Evolutionary conservation across 805 yeast genomes (phyloP).

Genomic region (Jamesozyma spencerorum): DNA sequence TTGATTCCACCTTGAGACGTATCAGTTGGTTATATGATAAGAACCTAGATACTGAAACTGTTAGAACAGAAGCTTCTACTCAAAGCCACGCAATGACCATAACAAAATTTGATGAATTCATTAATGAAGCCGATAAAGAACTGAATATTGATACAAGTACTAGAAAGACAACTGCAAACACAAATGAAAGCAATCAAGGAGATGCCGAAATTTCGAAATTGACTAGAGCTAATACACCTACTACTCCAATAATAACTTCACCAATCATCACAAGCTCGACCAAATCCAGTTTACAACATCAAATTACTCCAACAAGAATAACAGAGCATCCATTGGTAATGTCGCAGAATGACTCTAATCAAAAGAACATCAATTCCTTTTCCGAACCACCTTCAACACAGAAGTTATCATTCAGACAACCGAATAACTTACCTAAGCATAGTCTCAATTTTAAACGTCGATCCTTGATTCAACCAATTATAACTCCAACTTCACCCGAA

Average conservation of each 20-base stretch:
- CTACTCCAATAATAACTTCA: slow-evolving; percentile 4
- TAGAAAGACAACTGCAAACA: slow-evolving; percentile 8
- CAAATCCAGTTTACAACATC: slow-evolving; percentile 9
- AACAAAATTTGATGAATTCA: slow-evolving; percentile 32
- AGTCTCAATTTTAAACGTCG: slow-evolving; percentile 15
- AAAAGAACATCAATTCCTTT: neutral
- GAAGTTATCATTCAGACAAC: slow-evolving; percentile 1
- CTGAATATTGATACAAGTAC: slow-evolving; percentile 32
- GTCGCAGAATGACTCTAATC: neutral
- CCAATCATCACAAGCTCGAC: slow-evolving; percentile 5
- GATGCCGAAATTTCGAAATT: neutral
- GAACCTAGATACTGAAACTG: too few species aligned
- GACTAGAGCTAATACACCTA: neutral
- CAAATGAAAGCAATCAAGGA: neutral
- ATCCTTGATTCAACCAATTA: slow-evolving; percentile 24
- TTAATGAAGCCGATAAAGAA: slow-evolving; percentile 29
- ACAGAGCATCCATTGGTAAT: slow-evolving; percentile 12
- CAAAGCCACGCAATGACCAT: too few species aligned
- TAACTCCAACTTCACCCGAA: slow-evolving; percentile 13
- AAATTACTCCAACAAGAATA: slow-evolving; percentile 14
- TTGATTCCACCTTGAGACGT: too few species aligned
- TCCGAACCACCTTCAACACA: neutral
- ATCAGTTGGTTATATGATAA: too few species aligned
- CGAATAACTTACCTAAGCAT: slow-evolving; percentile 6
- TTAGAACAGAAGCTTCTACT: too few species aligned